A percentile compares a stretch with the other conserved stretches of the same genome.
phyloP scores from a whole-genome alignment of 306 rosid genomes.

The Lathyrus sativus region DNA sequence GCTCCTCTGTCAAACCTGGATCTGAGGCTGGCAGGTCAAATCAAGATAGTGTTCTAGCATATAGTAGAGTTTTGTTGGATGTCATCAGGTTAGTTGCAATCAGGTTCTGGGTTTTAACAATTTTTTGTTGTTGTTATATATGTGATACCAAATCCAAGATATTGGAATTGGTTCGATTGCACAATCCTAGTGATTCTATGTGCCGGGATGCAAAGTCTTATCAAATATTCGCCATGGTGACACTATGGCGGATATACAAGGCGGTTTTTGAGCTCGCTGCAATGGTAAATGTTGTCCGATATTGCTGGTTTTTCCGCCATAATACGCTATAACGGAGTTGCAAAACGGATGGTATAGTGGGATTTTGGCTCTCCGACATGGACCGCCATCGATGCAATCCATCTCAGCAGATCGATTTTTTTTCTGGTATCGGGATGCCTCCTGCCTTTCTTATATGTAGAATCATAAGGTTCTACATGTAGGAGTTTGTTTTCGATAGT shows the following conservation, averaged over 20 bases:
- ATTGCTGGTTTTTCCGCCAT: too few relatives aligned
- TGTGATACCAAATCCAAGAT: slow-evolving; percentile 7
- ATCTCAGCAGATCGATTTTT: slow-evolving; percentile 17
- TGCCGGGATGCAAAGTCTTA: background rate
- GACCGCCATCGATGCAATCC: background rate
- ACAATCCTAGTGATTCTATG: slow-evolving; percentile 12
- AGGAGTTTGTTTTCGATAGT: background rate
- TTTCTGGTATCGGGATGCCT: background rate
- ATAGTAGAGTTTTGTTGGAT: slow-evolving; percentile 6
- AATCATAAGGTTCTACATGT: slow-evolving; percentile 2
- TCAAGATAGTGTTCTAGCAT: background rate
- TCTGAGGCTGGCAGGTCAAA: slow-evolving; percentile 12
- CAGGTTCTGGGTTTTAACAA: background rate
- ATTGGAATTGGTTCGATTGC: slow-evolving; percentile 1
- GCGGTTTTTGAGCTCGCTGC: too few relatives aligned
- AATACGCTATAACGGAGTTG: too few relatives aligned
- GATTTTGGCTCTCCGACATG: too few relatives aligned
- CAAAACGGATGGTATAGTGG: too few relatives aligned
- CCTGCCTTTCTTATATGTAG: background rate
- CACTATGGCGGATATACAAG: too few relatives aligned
- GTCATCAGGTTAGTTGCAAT: background rate
- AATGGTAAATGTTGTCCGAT: too few relatives aligned
- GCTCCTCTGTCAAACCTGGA: background rate
- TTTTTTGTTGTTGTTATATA: background rate
- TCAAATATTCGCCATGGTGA: too few relatives aligned